Evolutionary conservation across 768 basidiomycete species (phyloP).

Genomic region (Sporobolomyces roseus): DNA sequence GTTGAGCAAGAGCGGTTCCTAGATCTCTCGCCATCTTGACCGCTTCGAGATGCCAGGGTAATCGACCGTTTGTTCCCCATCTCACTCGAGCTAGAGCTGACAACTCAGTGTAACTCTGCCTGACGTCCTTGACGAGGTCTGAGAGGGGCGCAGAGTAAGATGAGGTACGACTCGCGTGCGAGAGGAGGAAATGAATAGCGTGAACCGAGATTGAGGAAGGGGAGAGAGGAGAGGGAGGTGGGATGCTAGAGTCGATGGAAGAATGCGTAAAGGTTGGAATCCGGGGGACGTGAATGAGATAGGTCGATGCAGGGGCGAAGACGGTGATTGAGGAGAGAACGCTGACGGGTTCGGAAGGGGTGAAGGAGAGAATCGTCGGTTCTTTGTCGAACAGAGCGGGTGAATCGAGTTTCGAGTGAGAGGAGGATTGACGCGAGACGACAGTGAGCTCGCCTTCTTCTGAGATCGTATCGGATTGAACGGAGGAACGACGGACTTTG

Average conservation of each 20-base stretch:
- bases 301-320: constrained; percentile 28
- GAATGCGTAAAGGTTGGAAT: constrained; percentile 22
- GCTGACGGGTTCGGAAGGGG: constrained; percentile 33
- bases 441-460: constrained; percentile 31
- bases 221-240: neutral
- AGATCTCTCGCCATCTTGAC: constrained; percentile 4
- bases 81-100: constrained; percentile 21
- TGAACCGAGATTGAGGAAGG: constrained; percentile 9
- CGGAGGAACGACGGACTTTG: neutral
- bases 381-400: constrained; percentile 26
- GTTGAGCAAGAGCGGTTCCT: neutral
- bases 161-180: constrained; percentile 17
- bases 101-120: constrained; percentile 32
- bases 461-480: neutral
- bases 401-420: neutral
- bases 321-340: neutral
- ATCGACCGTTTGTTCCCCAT: constrained; percentile 27
- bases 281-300: constrained; percentile 33
- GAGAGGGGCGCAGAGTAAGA: constrained; percentile 23
- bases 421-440: neutral
- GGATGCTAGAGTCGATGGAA: neutral
- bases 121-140: constrained; percentile 25
- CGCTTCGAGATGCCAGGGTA: constrained; percentile 38
- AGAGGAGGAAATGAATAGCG: constrained; percentile 36
- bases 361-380: constrained; percentile 30